phyloP scores from a whole-genome alignment of 306 rosid genomes.

The Cicer cuneatum region DNA sequence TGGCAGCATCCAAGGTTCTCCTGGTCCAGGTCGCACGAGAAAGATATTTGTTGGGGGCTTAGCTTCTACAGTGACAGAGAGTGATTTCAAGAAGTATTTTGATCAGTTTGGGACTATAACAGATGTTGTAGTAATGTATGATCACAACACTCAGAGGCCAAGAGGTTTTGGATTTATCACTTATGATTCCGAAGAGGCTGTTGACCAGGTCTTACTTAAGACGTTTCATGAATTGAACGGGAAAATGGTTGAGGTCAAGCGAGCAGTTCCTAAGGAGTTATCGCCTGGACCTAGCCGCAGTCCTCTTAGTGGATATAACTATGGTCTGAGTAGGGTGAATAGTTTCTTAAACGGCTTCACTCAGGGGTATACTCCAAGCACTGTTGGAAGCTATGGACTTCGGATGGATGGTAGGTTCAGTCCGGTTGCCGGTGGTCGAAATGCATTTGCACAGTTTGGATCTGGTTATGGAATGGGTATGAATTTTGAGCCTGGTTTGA shows the following conservation, averaged over 20 bases:
- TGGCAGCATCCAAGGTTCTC: constrained; percentile 88
- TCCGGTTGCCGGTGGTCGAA: constrained; percentile 83
- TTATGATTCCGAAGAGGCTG: constrained; percentile 96
- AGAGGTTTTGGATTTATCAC: constrained; percentile 98
- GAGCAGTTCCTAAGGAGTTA: constrained; percentile 97
- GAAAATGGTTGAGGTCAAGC: constrained; percentile 99
- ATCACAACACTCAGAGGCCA: constrained; percentile 98
- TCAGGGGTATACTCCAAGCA: constrained; percentile 78
- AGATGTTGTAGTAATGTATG: constrained; percentile 99
- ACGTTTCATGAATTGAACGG: constrained; percentile 97
- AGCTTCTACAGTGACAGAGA: constrained; percentile 96
- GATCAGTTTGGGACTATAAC: constrained; percentile 97
- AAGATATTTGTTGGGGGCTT: constrained; percentile 98
- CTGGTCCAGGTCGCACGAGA: constrained; percentile 90
- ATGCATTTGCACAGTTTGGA: constrained; percentile 78
- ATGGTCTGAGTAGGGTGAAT: constrained; percentile 79
- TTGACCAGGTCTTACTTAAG: constrained; percentile 82
- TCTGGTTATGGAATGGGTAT: constrained; percentile 86
- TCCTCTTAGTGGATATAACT: constrained; percentile 76
- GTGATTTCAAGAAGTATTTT: constrained; percentile 89
- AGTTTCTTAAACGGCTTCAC: constrained; percentile 83
- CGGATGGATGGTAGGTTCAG: constrained; percentile 82
- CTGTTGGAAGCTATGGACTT: constrained; percentile 84
- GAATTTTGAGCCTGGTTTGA: constrained; percentile 83
- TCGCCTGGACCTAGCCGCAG: constrained; percentile 92